Conservation (phyloP, 2,329 filamentous ascomycete genomes). For the Aspergillus pseudonomiae region DNA sequence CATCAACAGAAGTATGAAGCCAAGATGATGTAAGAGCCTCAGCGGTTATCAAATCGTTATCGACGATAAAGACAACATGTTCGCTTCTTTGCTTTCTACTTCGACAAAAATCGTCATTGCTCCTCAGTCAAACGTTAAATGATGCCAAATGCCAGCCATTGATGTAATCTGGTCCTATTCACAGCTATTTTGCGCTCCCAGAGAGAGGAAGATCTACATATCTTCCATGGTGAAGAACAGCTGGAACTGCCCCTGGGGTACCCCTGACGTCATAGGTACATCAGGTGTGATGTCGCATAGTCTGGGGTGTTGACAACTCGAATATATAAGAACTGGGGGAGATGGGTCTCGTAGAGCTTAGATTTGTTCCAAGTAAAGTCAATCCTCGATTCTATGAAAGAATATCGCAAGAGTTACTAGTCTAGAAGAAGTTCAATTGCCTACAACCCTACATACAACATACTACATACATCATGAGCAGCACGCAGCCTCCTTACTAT, state of each 20-base stretch:
- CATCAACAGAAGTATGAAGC: background rate
- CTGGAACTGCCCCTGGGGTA: background rate
- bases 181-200: background rate
- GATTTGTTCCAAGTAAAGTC: background rate
- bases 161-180: background rate
- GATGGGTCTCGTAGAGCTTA: background rate
- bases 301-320: background rate
- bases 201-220: background rate
- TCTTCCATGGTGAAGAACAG: background rate
- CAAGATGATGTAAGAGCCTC: background rate
- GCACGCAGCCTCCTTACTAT: conserved; percentile 20
- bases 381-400: background rate
- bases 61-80: background rate
- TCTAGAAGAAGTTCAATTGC: background rate
- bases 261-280: conserved; percentile 2
- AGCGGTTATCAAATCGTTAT: background rate
- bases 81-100: background rate
- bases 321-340: background rate
- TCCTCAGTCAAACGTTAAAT: background rate
- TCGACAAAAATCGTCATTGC: background rate
- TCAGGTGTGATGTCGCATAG: conserved; percentile 7
- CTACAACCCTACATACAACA: background rate
- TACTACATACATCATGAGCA: conserved; percentile 16
- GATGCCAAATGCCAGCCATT: background rate
- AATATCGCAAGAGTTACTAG: background rate